phyloP scores from a whole-genome alignment of 129 eudicot species.

The Oenanthe sinensis region DNA sequence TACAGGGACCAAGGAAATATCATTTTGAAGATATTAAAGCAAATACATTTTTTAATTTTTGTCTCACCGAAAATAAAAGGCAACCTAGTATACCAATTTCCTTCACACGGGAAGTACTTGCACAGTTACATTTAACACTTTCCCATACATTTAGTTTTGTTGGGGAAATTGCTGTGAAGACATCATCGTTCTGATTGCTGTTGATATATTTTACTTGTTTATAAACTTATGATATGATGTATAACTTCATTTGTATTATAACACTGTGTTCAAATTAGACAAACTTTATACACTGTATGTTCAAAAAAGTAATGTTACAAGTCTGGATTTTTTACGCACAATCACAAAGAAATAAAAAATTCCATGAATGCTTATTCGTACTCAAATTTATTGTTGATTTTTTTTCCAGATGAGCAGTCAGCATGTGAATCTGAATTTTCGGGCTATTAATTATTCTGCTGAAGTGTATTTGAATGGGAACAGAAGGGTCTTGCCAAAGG shows the following conservation, averaged over 20 bases:
- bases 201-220: background rate
- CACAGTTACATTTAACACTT: background rate
- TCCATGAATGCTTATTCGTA: background rate
- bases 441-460: conserved; percentile 90
- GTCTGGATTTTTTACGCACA: background rate
- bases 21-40: background rate
- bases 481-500: conserved; percentile 67
- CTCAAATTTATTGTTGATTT: background rate
- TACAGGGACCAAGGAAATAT: background rate
- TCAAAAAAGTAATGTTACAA: background rate
- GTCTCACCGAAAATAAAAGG: background rate
- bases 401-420: conserved; percentile 50
- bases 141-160: background rate
- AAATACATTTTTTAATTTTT: background rate
- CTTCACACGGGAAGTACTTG: background rate
- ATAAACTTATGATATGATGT: background rate
- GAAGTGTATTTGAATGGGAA: conserved; percentile 89
- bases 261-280: background rate
- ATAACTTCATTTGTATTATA: background rate
- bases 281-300: background rate
- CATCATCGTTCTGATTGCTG: background rate
- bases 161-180: background rate
- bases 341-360: background rate
- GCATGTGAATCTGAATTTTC: conserved; percentile 75
- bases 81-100: background rate